phyloP scores from a whole-genome alignment of 176 grass and related monocot genomes.

The Oryza glumipatula region DNA sequence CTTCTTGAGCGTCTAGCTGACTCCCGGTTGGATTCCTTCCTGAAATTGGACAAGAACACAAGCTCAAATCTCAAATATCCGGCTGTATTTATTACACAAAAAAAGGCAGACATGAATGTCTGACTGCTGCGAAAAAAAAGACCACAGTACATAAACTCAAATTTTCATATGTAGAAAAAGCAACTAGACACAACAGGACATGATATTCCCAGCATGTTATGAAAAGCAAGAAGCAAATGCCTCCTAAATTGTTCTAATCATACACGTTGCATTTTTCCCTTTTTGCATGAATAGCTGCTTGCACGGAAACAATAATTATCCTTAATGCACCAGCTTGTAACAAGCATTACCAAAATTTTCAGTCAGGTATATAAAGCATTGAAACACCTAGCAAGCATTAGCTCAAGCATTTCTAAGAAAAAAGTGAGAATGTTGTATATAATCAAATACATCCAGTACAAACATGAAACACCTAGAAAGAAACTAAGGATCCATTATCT shows the following conservation, averaged over 20 bases:
- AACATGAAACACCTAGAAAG: neutral
- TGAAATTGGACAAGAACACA: constrained; percentile 25
- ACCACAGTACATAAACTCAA: neutral
- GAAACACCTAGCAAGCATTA: neutral
- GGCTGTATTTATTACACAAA: neutral
- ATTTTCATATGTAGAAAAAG: neutral
- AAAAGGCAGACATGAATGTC: neutral
- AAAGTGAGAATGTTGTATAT: neutral
- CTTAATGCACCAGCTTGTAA: neutral
- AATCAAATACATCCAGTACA: neutral
- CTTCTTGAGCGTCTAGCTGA: constrained; percentile 81
- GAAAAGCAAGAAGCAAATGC: neutral
- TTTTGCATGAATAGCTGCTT: neutral
- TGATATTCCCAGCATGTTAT: neutral
- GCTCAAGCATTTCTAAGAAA: neutral
- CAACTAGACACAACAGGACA: neutral
- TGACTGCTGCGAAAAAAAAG: neutral
- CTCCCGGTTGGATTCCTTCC: constrained; percentile 85
- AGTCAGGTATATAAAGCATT: neutral
- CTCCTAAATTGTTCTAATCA: neutral
- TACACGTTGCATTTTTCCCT: neutral
- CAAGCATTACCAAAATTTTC: neutral
- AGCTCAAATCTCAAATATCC: neutral
- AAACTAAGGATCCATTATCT: neutral
- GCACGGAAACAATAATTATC: neutral